A percentile compares a stretch with the other conserved stretches of the same genome.
Evolutionary conservation across 2,329 filamentous ascomycete genomes (phyloP).

Genomic region (Davidsoniella australis): DNA sequence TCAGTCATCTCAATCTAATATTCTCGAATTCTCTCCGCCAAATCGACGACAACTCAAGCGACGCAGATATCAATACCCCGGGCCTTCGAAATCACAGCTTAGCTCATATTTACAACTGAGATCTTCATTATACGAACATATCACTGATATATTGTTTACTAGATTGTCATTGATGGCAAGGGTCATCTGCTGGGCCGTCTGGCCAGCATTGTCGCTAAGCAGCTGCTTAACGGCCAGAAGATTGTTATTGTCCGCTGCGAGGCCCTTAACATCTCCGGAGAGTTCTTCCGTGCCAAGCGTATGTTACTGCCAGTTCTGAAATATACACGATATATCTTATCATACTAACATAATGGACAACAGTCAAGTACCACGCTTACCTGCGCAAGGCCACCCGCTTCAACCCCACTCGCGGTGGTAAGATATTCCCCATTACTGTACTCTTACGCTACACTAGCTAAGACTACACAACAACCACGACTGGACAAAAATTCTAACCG

Average conservation of each 20-base stretch:
- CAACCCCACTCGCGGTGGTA: slow-evolving; percentile 97
- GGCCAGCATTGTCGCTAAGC: slow-evolving; percentile 95
- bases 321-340: background rate
- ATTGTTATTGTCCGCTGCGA: slow-evolving; percentile 98
- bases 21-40: too few species aligned
- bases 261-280: slow-evolving; percentile 99
- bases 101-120: too few species aligned
- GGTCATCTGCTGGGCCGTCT: slow-evolving; percentile 98
- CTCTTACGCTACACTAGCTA: background rate
- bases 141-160: background rate
- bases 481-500: slow-evolving; percentile 18
- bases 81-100: too few species aligned
- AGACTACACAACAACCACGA: slow-evolving; percentile 5
- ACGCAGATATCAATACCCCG: background rate
- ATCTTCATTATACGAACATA: too few species aligned
- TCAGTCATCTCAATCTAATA: too few species aligned
- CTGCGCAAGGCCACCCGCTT: slow-evolving; percentile 99
- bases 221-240: slow-evolving; percentile 98
- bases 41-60: background rate
- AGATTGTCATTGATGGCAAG: slow-evolving; percentile 99
- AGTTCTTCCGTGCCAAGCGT: slow-evolving; percentile 99
- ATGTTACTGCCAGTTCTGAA: slow-evolving; percentile 35
- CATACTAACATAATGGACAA: slow-evolving; percentile 18
- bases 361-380: slow-evolving; percentile 99
- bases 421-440: slow-evolving; percentile 23